These are phyloP conservation scores for Penicillium canariense DNA, from an alignment of 495 filamentous ascomycete genomes.

Conservation along the genomic window DNA sequence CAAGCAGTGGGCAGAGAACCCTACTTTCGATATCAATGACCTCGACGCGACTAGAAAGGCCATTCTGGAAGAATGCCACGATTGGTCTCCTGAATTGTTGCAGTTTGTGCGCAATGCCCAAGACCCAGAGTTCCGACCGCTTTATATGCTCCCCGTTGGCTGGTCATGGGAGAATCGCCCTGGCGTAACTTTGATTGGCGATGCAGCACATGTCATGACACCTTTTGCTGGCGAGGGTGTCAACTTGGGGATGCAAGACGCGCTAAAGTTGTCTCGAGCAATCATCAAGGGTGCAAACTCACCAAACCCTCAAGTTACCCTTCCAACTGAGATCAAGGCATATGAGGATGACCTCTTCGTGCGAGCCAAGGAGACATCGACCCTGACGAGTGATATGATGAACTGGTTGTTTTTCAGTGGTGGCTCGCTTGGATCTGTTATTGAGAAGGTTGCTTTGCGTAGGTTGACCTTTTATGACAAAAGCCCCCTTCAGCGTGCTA, in stretches of 20 bases:
- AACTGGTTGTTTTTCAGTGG: constrained; percentile 7
- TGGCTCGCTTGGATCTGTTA: not conserved
- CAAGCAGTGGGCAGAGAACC: constrained; percentile 9
- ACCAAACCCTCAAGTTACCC: not conserved
- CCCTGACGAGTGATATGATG: constrained; percentile 4
- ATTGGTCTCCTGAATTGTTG: constrained; percentile 26
- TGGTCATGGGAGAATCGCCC: constrained; percentile 43
- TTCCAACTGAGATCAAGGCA: constrained; percentile 1
- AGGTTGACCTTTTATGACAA: constrained; percentile 5
- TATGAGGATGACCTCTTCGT: constrained; percentile 7
- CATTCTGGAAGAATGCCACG: constrained; percentile 17
- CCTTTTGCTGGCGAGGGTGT: constrained; percentile 58
- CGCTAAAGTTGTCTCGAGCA: constrained; percentile 45
- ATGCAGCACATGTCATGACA: constrained; percentile 60
- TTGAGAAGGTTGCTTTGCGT: constrained; percentile 8
- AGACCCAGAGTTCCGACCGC: constrained; percentile 12
- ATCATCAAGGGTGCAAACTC: constrained; percentile 26
- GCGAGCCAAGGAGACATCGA: not conserved
- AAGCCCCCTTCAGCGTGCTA: not conserved
- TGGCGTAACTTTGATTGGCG: constrained; percentile 53
- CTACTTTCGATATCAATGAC: not conserved
- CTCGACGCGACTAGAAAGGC: constrained; percentile 1
- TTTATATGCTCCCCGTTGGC: constrained; percentile 55
- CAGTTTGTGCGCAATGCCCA: constrained; percentile 11
- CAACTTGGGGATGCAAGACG: constrained; percentile 54